A percentile compares a stretch with the other conserved stretches of the same genome.
Conservation (phyloP, 2,329 filamentous ascomycete genomes). For the Alternaria triticina region DNA sequence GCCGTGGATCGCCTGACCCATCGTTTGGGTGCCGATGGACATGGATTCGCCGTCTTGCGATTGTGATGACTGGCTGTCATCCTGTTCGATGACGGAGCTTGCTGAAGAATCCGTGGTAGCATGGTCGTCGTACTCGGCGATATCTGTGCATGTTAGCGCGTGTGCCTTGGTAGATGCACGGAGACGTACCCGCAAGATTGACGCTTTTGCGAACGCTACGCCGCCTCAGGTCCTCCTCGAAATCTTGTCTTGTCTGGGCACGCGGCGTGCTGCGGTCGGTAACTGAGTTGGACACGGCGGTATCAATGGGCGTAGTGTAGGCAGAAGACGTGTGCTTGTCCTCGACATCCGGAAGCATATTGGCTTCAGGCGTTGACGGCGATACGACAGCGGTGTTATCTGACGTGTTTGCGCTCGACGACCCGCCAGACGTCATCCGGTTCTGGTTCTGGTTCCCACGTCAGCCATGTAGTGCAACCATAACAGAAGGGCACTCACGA, state of each 20-base stretch:
- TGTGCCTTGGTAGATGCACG: conserved; percentile 13
- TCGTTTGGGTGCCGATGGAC: conserved; percentile 43
- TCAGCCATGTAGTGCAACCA: conserved; percentile 43
- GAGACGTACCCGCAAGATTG: conserved; percentile 73
- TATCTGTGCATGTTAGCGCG: conserved; percentile 47
- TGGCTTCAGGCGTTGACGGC: conserved; percentile 46
- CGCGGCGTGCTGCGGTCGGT: conserved; percentile 76
- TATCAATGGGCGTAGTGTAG: conserved; percentile 76
- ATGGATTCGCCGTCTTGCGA: conserved; percentile 38
- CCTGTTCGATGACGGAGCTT: conserved; percentile 40
- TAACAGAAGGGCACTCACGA: conserved; percentile 60
- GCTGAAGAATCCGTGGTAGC: conserved; percentile 36
- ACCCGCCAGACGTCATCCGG: conserved; percentile 36
- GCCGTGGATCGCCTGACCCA: conserved; percentile 62
- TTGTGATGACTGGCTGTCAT: conserved; percentile 39
- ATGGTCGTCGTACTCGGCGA: conserved; percentile 54
- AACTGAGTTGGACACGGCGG: conserved; percentile 62
- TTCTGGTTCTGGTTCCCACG: conserved; percentile 39
- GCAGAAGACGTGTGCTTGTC: conserved; percentile 46
- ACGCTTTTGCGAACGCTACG: conserved; percentile 67
- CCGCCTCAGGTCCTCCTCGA: conserved; percentile 63
- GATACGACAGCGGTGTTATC: conserved; percentile 48
- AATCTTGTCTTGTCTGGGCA: conserved; percentile 81
- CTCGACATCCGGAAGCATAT: conserved; percentile 45
- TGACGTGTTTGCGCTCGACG: conserved; percentile 39